A percentile compares a stretch with the other conserved stretches of the same genome.
Evolutionary conservation across 768 basidiomycete species (phyloP).

Genomic region (Dentipellis fragilis): DNA sequence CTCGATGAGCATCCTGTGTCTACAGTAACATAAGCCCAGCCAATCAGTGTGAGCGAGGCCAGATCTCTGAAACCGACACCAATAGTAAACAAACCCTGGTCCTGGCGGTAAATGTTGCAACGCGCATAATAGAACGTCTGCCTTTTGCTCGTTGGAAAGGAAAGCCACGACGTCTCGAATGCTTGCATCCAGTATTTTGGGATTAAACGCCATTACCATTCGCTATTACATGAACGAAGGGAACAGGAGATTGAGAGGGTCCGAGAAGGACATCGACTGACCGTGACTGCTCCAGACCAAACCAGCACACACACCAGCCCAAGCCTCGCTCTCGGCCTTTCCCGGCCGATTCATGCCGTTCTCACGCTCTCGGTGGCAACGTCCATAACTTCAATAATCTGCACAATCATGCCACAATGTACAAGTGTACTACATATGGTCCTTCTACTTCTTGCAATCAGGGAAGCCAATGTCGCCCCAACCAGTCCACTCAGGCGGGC

Average conservation of each 20-base stretch:
- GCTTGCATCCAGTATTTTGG: slow-evolving; percentile 67
- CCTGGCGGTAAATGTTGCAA: slow-evolving; percentile 72
- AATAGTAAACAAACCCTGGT: slow-evolving; percentile 32
- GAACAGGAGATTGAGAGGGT: too few relatives aligned
- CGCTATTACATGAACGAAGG: too few relatives aligned
- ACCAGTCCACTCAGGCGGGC: slow-evolving; percentile 54
- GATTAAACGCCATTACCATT: slow-evolving; percentile 43
- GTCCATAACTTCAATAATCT: too few relatives aligned
- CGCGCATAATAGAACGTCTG: slow-evolving; percentile 66
- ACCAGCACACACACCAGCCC: too few relatives aligned
- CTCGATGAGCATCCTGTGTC: slow-evolving; percentile 55
- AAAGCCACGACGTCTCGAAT: slow-evolving; percentile 55
- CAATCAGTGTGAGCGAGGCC: slow-evolving; percentile 2
- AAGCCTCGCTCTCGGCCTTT: too few relatives aligned
- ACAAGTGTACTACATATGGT: not conserved
- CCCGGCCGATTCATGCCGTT: too few relatives aligned
- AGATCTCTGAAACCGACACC: not conserved
- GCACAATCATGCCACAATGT: too few relatives aligned
- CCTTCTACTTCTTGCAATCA: slow-evolving; percentile 19
- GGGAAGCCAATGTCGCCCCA: slow-evolving; percentile 55
- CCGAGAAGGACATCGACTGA: too few relatives aligned
- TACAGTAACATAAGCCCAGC: slow-evolving; percentile 15
- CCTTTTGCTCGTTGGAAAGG: slow-evolving; percentile 57
- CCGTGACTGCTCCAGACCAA: too few relatives aligned
- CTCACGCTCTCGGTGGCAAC: too few relatives aligned